Conservation (phyloP, 768 basidiomycete genomes). For the Serendipita sp. region DNA sequence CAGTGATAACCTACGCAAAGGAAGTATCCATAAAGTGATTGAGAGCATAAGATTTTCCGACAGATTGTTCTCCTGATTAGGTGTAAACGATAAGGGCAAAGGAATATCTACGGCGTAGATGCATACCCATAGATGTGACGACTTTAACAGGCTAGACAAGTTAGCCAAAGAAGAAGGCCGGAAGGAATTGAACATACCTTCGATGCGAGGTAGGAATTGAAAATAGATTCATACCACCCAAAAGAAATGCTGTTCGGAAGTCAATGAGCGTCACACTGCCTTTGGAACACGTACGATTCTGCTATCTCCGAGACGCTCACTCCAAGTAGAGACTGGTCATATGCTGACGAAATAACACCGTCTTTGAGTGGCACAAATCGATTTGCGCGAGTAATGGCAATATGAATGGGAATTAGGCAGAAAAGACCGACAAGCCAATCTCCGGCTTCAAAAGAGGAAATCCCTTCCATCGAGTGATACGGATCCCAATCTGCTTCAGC, state of each 20-base stretch:
- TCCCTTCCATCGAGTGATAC: slow-evolving; percentile 13
- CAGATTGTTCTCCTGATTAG: slow-evolving; percentile 38
- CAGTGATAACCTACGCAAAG: slow-evolving; percentile 23
- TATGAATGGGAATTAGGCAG: slow-evolving; percentile 48
- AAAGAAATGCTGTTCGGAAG: slow-evolving; percentile 25
- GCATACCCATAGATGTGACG: slow-evolving; percentile 45
- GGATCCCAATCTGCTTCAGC: neutral
- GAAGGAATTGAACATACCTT: slow-evolving; percentile 24
- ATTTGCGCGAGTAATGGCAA: slow-evolving; percentile 43
- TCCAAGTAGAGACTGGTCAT: slow-evolving; percentile 39
- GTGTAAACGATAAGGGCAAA: neutral
- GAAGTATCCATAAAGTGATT: slow-evolving; percentile 50
- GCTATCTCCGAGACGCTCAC: slow-evolving; percentile 42
- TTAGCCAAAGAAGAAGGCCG: neutral
- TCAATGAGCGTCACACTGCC: neutral
- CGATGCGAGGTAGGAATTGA: slow-evolving; percentile 42
- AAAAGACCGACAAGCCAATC: slow-evolving; percentile 48
- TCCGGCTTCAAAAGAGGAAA: slow-evolving; percentile 25
- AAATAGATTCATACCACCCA: slow-evolving; percentile 50
- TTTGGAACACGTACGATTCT: slow-evolving; percentile 18
- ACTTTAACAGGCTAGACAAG: slow-evolving; percentile 38
- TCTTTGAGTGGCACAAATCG: slow-evolving; percentile 46
- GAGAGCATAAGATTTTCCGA: slow-evolving; percentile 42
- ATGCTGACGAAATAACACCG: slow-evolving; percentile 32
- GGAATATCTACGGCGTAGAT: neutral